Evolutionary conservation across 1,284 basidiomycete genomes (phyloP).

Genomic region (Cutaneotrichosporon spelunceum): DNA sequence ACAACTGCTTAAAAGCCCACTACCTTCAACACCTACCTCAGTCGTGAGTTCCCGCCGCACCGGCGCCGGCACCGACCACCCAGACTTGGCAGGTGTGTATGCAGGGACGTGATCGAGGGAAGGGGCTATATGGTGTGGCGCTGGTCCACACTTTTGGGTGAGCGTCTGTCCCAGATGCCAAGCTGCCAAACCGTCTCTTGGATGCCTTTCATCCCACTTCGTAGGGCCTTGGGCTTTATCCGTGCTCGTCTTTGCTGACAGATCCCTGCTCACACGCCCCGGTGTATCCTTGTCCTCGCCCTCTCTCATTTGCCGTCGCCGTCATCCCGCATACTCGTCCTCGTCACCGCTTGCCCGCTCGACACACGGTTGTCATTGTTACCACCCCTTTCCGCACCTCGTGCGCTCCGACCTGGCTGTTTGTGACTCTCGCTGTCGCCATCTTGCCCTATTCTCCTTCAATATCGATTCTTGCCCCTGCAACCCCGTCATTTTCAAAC

Average conservation of each 20-base stretch:
- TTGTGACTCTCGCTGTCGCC: neutral
- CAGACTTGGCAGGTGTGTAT: neutral
- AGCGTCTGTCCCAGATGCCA: neutral
- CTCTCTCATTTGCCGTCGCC: neutral
- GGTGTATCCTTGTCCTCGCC: neutral
- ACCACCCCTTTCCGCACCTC: neutral
- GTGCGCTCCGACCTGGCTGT: neutral
- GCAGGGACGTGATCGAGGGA: neutral
- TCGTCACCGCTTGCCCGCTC: neutral
- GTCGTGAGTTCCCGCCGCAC: neutral
- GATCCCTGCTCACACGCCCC: neutral
- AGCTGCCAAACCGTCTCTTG: neutral
- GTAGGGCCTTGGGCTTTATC: neutral
- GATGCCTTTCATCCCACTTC: neutral
- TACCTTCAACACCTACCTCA: neutral
- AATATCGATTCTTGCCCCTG: neutral
- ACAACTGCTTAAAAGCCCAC: neutral
- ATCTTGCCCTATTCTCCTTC: neutral
- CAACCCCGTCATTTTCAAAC: neutral
- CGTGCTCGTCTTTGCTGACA: conserved; percentile 2
- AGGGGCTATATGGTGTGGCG: neutral
- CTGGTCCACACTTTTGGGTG: neutral
- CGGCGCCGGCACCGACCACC: neutral
- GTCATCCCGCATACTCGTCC: neutral
- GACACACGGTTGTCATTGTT: neutral